Evolutionary conservation across 345 rosid genomes (phyloP).

Genomic region (Lumnitzera littorea): DNA sequence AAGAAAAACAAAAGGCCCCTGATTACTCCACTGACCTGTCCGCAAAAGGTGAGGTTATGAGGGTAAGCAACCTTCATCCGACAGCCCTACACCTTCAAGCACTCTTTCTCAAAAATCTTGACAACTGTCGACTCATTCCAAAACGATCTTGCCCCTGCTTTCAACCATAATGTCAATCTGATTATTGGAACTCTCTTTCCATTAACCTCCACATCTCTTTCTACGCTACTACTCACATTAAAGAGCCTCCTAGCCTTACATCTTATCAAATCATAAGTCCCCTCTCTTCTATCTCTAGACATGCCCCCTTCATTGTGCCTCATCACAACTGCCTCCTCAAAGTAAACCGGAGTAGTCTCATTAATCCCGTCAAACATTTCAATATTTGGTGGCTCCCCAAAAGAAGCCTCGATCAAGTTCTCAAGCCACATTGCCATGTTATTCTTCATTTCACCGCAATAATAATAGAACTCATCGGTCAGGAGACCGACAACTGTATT

Average conservation of each 20-base stretch:
- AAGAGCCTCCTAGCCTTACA: conserved; percentile 37
- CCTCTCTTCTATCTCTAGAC: conserved; percentile 45
- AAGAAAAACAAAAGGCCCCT: no score
- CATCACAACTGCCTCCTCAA: conserved; percentile 58
- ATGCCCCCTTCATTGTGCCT: conserved; percentile 72
- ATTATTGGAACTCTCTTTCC: conserved; percentile 10
- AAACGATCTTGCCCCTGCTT: conserved; percentile 59
- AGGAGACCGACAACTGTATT: conserved; percentile 33
- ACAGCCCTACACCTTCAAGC: conserved; percentile 40
- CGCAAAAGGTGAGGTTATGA: conserved; percentile 47
- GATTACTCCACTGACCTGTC: conserved; percentile 26
- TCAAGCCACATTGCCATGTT: conserved; percentile 18
- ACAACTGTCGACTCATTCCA: conserved; percentile 34
- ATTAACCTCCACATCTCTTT: no score
- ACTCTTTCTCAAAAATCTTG: conserved; percentile 35
- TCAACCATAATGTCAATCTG: conserved; percentile 51
- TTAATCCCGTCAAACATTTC: background rate
- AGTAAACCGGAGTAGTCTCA: conserved; percentile 32
- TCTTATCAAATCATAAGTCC: conserved; percentile 43
- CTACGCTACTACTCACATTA: conserved; percentile 15
- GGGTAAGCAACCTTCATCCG: conserved; percentile 42
- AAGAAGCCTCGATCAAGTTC: no score
- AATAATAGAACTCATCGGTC: conserved; percentile 45
- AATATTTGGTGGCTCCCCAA: no score
- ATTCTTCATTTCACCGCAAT: conserved; percentile 54